A percentile compares a stretch with the other conserved stretches of the same genome.
These are phyloP conservation scores for Cercospora citrullina DNA, from an alignment of 2,329 filamentous ascomycete species.

Conservation along the genomic window DNA sequence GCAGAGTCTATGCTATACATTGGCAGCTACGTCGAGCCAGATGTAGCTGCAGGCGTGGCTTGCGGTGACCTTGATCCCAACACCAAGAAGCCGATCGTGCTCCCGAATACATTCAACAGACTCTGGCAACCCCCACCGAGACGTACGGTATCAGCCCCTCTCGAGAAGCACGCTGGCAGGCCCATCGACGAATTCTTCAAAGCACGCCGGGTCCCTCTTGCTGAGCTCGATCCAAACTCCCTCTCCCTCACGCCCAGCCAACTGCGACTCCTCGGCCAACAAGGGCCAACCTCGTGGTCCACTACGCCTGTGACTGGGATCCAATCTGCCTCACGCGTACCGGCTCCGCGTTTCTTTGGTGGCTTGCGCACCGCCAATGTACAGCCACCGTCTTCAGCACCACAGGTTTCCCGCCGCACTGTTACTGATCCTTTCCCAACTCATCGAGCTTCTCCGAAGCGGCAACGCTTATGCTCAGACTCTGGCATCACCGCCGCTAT, in stretches of 20 bases:
- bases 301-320: constrained; percentile 46
- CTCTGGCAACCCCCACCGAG: constrained; percentile 33
- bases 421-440: constrained; percentile 38
- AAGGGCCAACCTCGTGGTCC: constrained; percentile 57
- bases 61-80: constrained; percentile 83
- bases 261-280: constrained; percentile 57
- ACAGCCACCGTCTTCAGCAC: constrained; percentile 42
- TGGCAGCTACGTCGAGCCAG: constrained; percentile 58
- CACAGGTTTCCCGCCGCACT: constrained; percentile 45
- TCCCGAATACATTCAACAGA: constrained; percentile 40
- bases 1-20: constrained; percentile 77
- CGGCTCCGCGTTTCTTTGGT: constrained; percentile 31
- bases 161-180: constrained; percentile 58
- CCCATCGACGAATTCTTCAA: constrained; percentile 67
- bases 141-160: constrained; percentile 43
- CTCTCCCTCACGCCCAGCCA: constrained; percentile 68
- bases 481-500: constrained; percentile 34
- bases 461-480: constrained; percentile 45
- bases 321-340: not conserved
- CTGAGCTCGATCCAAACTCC: constrained; percentile 66
- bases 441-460: constrained; percentile 24
- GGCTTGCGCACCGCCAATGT: constrained; percentile 26
- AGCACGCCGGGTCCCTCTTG: constrained; percentile 61
- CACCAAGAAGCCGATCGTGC: constrained; percentile 66
- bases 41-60: constrained; percentile 72